Base-by-base conservation (phyloP, 257 asterid species). In the Coffea canephora region DNA sequence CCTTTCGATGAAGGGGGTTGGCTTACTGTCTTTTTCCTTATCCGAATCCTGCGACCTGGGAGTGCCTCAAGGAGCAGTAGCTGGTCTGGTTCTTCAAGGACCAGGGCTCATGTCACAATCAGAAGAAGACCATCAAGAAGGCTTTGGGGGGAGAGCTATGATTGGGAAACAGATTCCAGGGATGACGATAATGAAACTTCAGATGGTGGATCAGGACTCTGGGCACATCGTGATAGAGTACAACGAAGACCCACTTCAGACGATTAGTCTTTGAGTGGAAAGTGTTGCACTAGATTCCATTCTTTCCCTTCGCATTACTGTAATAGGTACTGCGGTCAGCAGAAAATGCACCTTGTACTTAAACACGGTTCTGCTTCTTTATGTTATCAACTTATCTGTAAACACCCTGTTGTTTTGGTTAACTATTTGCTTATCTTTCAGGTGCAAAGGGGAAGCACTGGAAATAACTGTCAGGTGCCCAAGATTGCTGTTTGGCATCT, bases 121-220 rank as follows among this genome's bases (percentile, higher is more conserved):
- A 81, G 91, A 78, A 80, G 93, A 50, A 81, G 92, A 27, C 83
- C 92, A 4, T 77, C 87, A 3, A 86, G 94, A 78, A 87, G 93
- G 83, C 92, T 87, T 69, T 89, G 95, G 95, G 98, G 96, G 25
- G 97, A 90, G 85, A 82, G 77, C 1, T 66, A 43, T 82, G 93
- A 90, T 71, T 89, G 90, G 77, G 92, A 88, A 79, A 69, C 82
- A 31, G 90, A 86, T 18, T 50, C 92, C 13, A 82, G 88, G 71
- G 94, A 88, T 21, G 85, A 72, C n/a, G 83, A 82, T 2, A 82
- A 86, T 65, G 88, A 83, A 57, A 70, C 86, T 68, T 81, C 89
- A 10, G 89, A 83, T 41, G 80, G 81, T 12, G 85, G 79, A 18
- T 76, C 87, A 6, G 77, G 77, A 52, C 80, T 69, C 10, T 5